Base-by-base conservation (phyloP, 495 filamentous ascomycete genomes). In the Aspergillus nidulans region DNA sequence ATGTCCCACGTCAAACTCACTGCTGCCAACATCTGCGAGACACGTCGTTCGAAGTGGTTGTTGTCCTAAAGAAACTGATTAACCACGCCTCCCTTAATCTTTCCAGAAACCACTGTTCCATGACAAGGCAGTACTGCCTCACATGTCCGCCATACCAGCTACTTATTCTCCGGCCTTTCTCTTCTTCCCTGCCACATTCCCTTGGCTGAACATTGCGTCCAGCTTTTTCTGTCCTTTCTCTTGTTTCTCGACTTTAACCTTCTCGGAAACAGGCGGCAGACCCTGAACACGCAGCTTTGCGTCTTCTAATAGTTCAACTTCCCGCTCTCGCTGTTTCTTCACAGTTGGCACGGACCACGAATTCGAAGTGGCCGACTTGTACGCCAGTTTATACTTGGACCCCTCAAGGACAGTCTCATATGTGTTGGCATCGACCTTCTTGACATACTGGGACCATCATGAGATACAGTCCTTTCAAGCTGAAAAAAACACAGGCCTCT, bases 361-460 rank as follows among this genome's bases (percentile, higher is more conserved):
- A 15, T 53, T 60, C 3, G 66, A 56, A 8, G 60, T 52, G 6
- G 58, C 60, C 9, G 61, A 60, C 39, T 68, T 72, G 40, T 72
- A 66, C 23, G 67, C 69, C 45, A 72, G 49, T 45, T 69, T 74
- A 51, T 69, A 70, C 44, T 74, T 74, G 19, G 70, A 69, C 0
- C 69, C 69, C 12, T 59, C 63, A 3, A 74, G 54, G 48, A 65
- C 61, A 1, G 69, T 69, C 53, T 72, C 67, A 50, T 74, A 72
- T 1, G 67, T 69, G 45, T 72, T 74, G 15, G 64, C 66, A 41
- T 72, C 70, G 30, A 66, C 28, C 39, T 72, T 72, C 41, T 61
- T 60, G 30, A 74, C 70, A 56, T 67, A 57, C 70, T 72, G 43
- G 30, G 6, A 18, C 12, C 24, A 34, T 19, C 20, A 10, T 53